phyloP scores from a whole-genome alignment of 805 yeast genomes.

The Huiozyma sinensis region DNA sequence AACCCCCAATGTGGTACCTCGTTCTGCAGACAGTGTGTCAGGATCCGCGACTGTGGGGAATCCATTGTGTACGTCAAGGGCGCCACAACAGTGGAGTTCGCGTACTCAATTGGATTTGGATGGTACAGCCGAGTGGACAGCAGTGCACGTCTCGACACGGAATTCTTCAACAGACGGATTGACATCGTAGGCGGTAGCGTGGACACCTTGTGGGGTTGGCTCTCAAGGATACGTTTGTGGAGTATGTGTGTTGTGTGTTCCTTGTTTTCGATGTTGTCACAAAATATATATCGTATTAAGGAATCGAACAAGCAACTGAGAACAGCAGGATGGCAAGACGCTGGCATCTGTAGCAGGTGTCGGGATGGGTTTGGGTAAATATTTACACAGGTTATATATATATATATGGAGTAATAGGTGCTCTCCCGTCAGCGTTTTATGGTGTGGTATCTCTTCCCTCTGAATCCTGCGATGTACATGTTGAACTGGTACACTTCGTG shows the following conservation, averaged over 20 bases:
- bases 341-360: too few species aligned
- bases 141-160: neutral
- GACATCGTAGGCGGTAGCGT: neutral
- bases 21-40: constrained; percentile 18
- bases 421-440: constrained; percentile 21
- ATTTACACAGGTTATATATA: too few species aligned
- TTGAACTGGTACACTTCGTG: constrained; percentile 90
- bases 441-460: constrained; percentile 96
- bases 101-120: constrained; percentile 17
- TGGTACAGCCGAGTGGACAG: constrained; percentile 14
- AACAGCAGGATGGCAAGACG: neutral
- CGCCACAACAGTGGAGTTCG: constrained; percentile 8
- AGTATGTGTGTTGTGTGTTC: neutral
- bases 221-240: neutral
- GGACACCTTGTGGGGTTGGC: neutral
- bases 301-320: neutral
- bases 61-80: constrained; percentile 22
- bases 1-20: constrained; percentile 26
- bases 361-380: too few species aligned
- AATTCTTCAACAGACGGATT: too few species aligned
- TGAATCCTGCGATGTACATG: constrained; percentile 78
- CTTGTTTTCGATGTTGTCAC: neutral
- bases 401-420: too few species aligned
- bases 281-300: neutral
- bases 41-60: constrained; percentile 19